Evolutionary conservation across 495 filamentous ascomycete species (phyloP).

Genomic region (Talaromyces thailandensis): DNA sequence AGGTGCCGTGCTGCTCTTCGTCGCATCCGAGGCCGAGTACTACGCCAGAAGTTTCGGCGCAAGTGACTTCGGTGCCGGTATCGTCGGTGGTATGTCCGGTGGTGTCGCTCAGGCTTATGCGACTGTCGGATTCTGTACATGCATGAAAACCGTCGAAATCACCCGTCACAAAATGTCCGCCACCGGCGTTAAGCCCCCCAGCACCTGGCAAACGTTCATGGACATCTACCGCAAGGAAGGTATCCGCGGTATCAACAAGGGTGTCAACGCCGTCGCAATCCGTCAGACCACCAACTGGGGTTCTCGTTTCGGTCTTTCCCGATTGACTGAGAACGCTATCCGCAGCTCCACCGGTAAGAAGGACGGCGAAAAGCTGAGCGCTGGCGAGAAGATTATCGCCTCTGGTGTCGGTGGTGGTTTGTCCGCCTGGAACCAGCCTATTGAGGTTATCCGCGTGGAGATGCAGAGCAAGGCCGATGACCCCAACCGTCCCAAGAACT

Average conservation of each 20-base stretch:
- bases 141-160: constrained; percentile 99
- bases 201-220: constrained; percentile 92
- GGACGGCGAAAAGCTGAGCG: constrained; percentile 62
- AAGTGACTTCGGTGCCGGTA: constrained; percentile 76
- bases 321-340: constrained; percentile 85
- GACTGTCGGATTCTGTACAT: constrained; percentile 99
- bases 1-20: constrained; percentile 96
- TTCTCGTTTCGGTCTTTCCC: constrained; percentile 83
- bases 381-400: constrained; percentile 82
- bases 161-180: constrained; percentile 94
- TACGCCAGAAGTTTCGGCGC: constrained; percentile 75
- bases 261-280: constrained; percentile 97
- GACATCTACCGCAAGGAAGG: constrained; percentile 93
- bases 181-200: constrained; percentile 67
- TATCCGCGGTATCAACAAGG: constrained; percentile 92
- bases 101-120: constrained; percentile 97
- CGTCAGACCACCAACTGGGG: constrained; percentile 99
- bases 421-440: constrained; percentile 97
- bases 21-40: constrained; percentile 96
- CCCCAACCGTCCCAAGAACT: constrained; percentile 94
- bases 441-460: constrained; percentile 98
- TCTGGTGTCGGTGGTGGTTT: constrained; percentile 85
- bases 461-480: constrained; percentile 99
- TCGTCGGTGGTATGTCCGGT: constrained; percentile 83
- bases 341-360: constrained; percentile 73